Evolutionary conservation across 495 filamentous ascomycete species (phyloP).

Genomic region (Penicillium tannophilum): DNA sequence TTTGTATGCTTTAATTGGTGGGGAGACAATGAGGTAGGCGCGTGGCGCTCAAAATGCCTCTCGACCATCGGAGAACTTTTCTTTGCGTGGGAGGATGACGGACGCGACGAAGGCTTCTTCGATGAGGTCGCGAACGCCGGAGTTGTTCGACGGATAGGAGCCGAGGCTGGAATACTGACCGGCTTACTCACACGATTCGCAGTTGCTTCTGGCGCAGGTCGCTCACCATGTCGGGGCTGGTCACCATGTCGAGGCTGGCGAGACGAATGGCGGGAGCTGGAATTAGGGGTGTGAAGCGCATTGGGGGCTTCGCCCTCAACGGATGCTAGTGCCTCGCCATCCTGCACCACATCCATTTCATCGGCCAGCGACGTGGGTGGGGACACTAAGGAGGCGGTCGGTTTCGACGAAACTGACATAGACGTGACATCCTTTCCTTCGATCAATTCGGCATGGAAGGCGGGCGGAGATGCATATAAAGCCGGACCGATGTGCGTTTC

Average conservation of each 20-base stretch:
- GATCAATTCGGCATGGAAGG: slow-evolving; percentile 37
- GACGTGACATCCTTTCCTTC: slow-evolving; percentile 36
- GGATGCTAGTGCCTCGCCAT: slow-evolving; percentile 33
- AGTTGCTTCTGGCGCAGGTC: slow-evolving; percentile 45
- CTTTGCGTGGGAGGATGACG: slow-evolving; percentile 48
- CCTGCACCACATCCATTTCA: slow-evolving; percentile 44
- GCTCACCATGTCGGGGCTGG: slow-evolving; percentile 14
- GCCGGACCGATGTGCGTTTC: slow-evolving; percentile 25
- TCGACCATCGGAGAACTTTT: slow-evolving; percentile 46
- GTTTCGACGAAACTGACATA: slow-evolving; percentile 36
- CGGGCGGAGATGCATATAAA: slow-evolving; percentile 45
- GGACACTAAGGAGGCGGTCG: slow-evolving; percentile 50
- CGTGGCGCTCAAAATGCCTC: slow-evolving; percentile 34
- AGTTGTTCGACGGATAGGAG: slow-evolving; percentile 32
- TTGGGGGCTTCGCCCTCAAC: slow-evolving; percentile 39
- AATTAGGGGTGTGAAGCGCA: slow-evolving; percentile 46
- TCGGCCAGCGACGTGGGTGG: slow-evolving; percentile 55
- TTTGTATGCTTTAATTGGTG: slow-evolving; percentile 37
- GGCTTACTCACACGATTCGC: slow-evolving; percentile 31
- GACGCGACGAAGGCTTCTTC: slow-evolving; percentile 46
- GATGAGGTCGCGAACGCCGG: slow-evolving; percentile 31
- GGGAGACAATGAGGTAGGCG: slow-evolving; percentile 34
- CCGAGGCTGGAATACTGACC: slow-evolving; percentile 24
- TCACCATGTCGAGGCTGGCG: slow-evolving; percentile 35
- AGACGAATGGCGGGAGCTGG: slow-evolving; percentile 52